These are phyloP conservation scores for Sugiyamaella valdiviana DNA, from an alignment of 805 yeast genomes.

Conservation along the genomic window DNA sequence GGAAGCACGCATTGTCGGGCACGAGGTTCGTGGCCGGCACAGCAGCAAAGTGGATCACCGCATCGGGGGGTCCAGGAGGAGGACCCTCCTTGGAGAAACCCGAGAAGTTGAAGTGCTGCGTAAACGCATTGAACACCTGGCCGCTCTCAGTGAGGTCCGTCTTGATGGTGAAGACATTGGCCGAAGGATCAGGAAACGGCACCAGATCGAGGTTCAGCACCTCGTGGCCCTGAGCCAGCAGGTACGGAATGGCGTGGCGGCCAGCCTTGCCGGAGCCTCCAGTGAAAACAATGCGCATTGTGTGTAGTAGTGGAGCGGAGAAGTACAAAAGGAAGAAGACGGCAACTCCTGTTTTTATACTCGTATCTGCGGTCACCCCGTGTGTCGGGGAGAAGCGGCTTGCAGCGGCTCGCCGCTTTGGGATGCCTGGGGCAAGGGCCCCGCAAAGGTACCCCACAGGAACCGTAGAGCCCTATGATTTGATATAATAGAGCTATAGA, in stretches of 20 bases:
- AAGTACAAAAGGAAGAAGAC: background rate
- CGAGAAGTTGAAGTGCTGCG: conserved; percentile 7
- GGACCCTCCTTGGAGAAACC: conserved; percentile 8
- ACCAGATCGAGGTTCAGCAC: conserved; percentile 13
- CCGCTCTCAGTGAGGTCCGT: conserved; percentile 14
- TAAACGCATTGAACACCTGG: conserved; percentile 16
- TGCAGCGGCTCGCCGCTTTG: background rate
- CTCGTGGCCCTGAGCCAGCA: conserved; percentile 13
- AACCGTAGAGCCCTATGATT: no score
- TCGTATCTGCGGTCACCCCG: background rate
- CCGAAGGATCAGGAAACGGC: conserved; percentile 15
- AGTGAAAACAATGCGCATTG: conserved; percentile 11
- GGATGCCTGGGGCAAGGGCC: no score
- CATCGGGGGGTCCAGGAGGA: conserved; percentile 15
- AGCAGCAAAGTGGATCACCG: conserved; percentile 15
- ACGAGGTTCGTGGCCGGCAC: conserved; percentile 9
- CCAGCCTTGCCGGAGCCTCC: conserved; percentile 17
- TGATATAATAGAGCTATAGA: no score
- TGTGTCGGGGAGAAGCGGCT: background rate
- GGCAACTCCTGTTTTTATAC: background rate
- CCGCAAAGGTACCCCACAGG: no score
- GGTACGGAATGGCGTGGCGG: conserved; percentile 10
- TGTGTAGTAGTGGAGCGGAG: background rate
- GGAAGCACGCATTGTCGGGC: conserved; percentile 14
- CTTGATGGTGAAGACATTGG: conserved; percentile 10